Conservation (phyloP, 495 filamentous ascomycete species). For the Penicillium nucicola region DNA sequence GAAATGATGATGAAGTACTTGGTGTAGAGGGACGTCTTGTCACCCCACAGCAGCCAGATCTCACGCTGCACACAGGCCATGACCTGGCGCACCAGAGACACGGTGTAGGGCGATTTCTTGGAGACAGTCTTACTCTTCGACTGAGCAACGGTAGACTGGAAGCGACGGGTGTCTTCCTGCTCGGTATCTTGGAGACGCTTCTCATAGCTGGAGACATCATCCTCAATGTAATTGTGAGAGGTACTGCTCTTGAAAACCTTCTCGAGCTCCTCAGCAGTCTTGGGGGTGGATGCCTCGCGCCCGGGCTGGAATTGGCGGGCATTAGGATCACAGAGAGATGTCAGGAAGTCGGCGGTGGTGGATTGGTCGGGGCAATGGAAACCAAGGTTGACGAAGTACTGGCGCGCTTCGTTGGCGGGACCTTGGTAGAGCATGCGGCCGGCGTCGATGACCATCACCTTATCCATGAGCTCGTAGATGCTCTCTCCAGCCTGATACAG, state of each 20-base stretch:
- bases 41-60: conserved; percentile 72
- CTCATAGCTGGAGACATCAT: conserved; percentile 60
- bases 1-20: conserved; percentile 75
- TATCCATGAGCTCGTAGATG: conserved; percentile 81
- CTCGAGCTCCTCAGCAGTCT: conserved; percentile 63
- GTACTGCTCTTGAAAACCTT: conserved; percentile 52
- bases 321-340: conserved; percentile 71
- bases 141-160: conserved; percentile 66
- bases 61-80: conserved; percentile 68
- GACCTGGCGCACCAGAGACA: conserved; percentile 66
- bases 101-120: conserved; percentile 68
- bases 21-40: conserved; percentile 69
- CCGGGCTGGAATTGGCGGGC: conserved; percentile 64
- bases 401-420: conserved; percentile 57
- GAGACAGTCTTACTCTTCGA: conserved; percentile 63
- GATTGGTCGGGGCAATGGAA: conserved; percentile 64
- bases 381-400: conserved; percentile 68
- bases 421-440: conserved; percentile 66
- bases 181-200: conserved; percentile 55
- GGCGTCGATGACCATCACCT: conserved; percentile 65
- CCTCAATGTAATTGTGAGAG: conserved; percentile 49
- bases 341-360: conserved; percentile 74
- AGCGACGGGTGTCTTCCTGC: conserved; percentile 62
- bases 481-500: conserved; percentile 82
- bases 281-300: conserved; percentile 58